Evolutionary conservation across 1,284 basidiomycete species (phyloP), one percentile per base, ranked within the genome.

Genomic region (Cryptococcus sp.): DNA sequence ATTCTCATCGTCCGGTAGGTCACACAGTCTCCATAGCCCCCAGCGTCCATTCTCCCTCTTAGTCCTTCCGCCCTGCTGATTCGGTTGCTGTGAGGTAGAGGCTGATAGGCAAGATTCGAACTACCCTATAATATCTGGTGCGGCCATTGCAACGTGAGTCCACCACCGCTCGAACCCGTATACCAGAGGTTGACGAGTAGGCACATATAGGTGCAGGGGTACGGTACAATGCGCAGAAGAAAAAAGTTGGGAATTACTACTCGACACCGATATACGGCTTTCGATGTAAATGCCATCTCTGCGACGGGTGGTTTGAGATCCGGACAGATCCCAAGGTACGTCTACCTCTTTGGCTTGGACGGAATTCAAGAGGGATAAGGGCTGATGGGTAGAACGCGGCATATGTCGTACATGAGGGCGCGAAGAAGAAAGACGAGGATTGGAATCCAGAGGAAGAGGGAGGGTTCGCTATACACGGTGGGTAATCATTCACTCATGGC

Each of bases 41-140:
- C n/a, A n/a, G n/a, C n/a, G n/a, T n/a, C n/a, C n/a, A n/a, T 32
- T 16, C 31, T 32, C 31, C 9, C 31, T n/a, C n/a, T n/a, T n/a
- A n/a, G 28, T 31, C 28, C 14, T 31, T 31, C 14, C 9, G 28
- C 28, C 7, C 7, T 14, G 28, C 7, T n/a, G 28, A 31, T 14
- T 31, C 7, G 28, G 28, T 7, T 7, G 7, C 28, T 31, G 28
- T 31, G 9, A n/a, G n/a, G n/a, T n/a, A n/a, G 22, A n/a, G 10
- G 39, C 26, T 50, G 48, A 43, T 4, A 4, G 11, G 2, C 34
- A 14, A 42, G 66, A 24, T 93, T 93, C 63, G 90, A 93, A 68
- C 75, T 97, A 7, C 93, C 94, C 0, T 98, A 92, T 76, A 92
- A 95, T 67, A 91, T 97, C 58, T 97, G 93, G 92, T 98, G 94